These are phyloP conservation scores for Apostasia ramifera DNA, from an alignment of 106 monocot genomes.

Conservation along the genomic window DNA sequence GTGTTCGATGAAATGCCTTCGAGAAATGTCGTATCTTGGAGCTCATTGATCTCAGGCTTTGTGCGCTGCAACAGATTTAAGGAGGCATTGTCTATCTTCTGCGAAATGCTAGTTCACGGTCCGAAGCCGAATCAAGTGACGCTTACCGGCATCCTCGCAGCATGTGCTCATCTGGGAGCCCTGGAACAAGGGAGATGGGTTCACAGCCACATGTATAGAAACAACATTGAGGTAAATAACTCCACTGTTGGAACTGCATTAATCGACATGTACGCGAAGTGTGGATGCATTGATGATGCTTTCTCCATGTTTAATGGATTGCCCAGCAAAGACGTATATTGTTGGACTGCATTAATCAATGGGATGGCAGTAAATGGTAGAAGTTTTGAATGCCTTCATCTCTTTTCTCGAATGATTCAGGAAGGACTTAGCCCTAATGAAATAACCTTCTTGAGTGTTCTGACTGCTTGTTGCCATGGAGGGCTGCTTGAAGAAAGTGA, in stretches of 20 bases:
- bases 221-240: not conserved
- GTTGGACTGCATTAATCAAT: constrained; percentile 47
- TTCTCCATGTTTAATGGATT: constrained; percentile 16
- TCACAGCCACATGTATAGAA: constrained; percentile 8
- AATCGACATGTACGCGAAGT: constrained; percentile 57
- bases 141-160: not conserved
- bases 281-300: constrained; percentile 28
- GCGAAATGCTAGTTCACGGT: constrained; percentile 2
- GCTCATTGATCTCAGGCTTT: constrained; percentile 29
- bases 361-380: constrained; percentile 46
- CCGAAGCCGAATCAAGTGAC: constrained; percentile 7
- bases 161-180: constrained; percentile 16
- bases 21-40: constrained; percentile 46
- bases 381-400: constrained; percentile 15
- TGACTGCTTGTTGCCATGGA: constrained; percentile 45
- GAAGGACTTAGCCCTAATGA: constrained; percentile 18
- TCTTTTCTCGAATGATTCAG: constrained; percentile 34
- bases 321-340: constrained; percentile 8
- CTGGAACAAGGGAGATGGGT: constrained; percentile 15
- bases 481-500: constrained; percentile 30
- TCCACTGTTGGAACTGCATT: constrained; percentile 2
- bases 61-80: constrained; percentile 15
- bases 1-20: constrained; percentile 29
- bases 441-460: constrained; percentile 47
- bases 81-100: constrained; percentile 6